phyloP scores from a whole-genome alignment of 1,139 yeast species.

The Candida tunisiensis region DNA sequence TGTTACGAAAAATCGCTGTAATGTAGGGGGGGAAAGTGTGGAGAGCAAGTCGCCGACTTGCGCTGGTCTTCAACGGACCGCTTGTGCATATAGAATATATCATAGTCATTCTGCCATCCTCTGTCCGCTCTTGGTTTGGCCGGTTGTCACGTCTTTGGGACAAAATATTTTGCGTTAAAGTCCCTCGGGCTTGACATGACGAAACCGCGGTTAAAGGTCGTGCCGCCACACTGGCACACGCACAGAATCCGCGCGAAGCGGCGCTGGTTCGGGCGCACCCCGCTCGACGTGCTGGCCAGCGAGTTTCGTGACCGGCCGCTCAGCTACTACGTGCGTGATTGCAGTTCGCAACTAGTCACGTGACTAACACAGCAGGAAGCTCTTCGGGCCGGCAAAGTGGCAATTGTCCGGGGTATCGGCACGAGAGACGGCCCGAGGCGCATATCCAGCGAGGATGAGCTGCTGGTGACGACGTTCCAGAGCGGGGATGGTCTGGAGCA shows the following conservation, averaged over 20 bases:
- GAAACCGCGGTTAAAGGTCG: neutral
- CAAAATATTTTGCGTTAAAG: neutral
- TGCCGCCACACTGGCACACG: neutral
- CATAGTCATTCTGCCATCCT: neutral
- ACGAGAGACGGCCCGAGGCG: neutral
- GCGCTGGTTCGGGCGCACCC: conserved; percentile 64
- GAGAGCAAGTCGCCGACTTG: neutral
- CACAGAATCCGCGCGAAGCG: neutral
- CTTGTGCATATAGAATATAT: neutral
- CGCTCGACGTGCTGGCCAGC: conserved; percentile 60
- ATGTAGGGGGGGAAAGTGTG: neutral
- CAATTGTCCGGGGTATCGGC: neutral
- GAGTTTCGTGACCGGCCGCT: conserved; percentile 77
- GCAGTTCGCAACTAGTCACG: neutral
- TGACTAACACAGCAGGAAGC: neutral
- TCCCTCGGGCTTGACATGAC: neutral
- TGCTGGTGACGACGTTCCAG: conserved; percentile 21
- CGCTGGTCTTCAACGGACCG: conserved; percentile 2
- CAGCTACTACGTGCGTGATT: conserved; percentile 31
- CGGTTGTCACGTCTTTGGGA: neutral
- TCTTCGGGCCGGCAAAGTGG: neutral
- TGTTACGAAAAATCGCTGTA: neutral
- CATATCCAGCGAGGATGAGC: neutral
- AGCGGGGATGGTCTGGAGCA: conserved; percentile 83
- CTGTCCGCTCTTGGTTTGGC: neutral